phyloP scores from a whole-genome alignment of 345 rosid species.

The Acer negundo region DNA sequence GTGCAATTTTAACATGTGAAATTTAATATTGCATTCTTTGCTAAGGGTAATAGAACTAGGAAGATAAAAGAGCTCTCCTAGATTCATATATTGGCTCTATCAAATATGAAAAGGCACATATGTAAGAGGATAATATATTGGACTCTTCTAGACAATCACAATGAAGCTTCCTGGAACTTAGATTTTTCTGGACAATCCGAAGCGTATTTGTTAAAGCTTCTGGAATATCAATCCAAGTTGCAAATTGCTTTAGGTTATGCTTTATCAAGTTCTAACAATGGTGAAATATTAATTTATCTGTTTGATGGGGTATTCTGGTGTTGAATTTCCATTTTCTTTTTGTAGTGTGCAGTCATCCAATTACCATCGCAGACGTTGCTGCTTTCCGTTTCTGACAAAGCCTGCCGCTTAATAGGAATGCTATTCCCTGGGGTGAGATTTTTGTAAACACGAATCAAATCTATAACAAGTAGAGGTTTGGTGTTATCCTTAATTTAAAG shows the following conservation, averaged over 20 bases:
- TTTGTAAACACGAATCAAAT: conserved; percentile 12
- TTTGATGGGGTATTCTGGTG: conserved; percentile 24
- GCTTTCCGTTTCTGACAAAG: conserved; percentile 93
- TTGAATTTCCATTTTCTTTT: conserved; percentile 9
- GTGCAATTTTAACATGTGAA: background rate
- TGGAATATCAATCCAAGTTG: background rate
- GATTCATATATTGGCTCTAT: background rate
- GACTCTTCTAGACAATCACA: background rate
- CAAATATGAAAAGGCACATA: background rate
- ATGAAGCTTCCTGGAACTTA: background rate
- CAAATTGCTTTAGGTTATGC: conserved; percentile 9
- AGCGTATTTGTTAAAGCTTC: background rate
- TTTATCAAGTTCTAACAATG: conserved; percentile 5
- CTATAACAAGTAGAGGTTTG: background rate
- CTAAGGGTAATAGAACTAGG: background rate
- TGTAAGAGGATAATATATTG: background rate
- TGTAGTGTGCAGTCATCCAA: conserved; percentile 96
- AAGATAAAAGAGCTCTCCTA: conserved; percentile 1
- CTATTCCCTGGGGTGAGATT: conserved; percentile 93
- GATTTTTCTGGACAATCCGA: background rate
- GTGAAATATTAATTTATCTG: background rate
- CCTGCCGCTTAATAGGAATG: conserved; percentile 95
- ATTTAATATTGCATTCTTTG: background rate
- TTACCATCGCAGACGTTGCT: conserved; percentile 91
- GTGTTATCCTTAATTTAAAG: background rate